These are phyloP conservation scores for Eucalyptus urophylla DNA, from an alignment of 345 rosid species.

Conservation along the genomic window DNA sequence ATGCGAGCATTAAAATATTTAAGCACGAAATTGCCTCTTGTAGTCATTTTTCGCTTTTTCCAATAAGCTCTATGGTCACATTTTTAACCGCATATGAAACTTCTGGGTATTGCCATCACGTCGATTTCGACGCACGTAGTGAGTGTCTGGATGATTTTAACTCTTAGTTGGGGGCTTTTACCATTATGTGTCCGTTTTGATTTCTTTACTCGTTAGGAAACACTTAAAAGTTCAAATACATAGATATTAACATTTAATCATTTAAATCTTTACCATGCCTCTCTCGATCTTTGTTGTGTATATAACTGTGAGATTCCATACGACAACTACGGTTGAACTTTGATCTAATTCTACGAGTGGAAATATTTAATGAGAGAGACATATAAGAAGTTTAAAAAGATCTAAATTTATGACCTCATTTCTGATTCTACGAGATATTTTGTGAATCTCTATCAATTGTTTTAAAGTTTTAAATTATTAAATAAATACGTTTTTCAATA, in stretches of 20 bases:
- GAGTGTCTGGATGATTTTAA: neutral
- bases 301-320: neutral
- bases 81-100: neutral
- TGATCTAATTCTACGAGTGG: neutral
- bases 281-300: neutral
- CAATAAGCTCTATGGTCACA: neutral
- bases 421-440: neutral
- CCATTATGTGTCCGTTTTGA: neutral
- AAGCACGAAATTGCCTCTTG: neutral
- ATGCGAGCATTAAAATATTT: neutral
- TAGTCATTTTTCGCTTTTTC: neutral
- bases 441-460: rapidly evolving
- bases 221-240: neutral
- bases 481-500: neutral
- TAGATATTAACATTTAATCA: neutral
- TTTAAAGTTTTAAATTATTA: neutral
- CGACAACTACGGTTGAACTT: neutral
- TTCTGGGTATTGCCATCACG: neutral
- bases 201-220: neutral
- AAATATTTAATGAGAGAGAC: neutral
- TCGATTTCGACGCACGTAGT: neutral
- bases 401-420: neutral
- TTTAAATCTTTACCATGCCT: neutral
- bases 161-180: neutral
- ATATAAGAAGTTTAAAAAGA: neutral